phyloP scores from a whole-genome alignment of 768 basidiomycete genomes.

The Pisolithus orientalis region DNA sequence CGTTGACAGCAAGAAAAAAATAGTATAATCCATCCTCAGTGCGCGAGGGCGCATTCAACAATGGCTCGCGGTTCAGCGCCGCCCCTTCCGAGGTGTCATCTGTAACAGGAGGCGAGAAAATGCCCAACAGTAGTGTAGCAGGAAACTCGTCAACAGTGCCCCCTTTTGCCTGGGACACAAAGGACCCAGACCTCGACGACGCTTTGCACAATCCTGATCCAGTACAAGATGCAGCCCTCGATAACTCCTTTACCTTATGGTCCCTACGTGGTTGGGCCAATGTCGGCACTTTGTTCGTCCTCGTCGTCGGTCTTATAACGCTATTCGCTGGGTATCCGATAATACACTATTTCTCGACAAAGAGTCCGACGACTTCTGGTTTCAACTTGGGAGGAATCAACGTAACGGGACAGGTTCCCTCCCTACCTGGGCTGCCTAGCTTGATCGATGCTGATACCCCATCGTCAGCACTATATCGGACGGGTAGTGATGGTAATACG shows the following conservation, averaged over 20 bases:
- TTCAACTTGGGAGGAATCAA: conserved; percentile 88
- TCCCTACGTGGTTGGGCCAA: conserved; percentile 84
- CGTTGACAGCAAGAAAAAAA: neutral
- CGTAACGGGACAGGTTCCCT: conserved; percentile 79
- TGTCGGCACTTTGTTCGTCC: conserved; percentile 60
- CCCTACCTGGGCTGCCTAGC: conserved; percentile 55
- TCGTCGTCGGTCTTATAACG: conserved; percentile 61
- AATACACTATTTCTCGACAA: conserved; percentile 45
- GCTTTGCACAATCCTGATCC: conserved; percentile 85
- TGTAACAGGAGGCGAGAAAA: conserved; percentile 31
- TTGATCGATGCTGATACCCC: conserved; percentile 82
- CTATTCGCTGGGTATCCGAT: conserved; percentile 91
- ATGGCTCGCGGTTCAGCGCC: conserved; percentile 50
- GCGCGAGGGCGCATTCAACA: conserved; percentile 39
- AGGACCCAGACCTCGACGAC: conserved; percentile 86
- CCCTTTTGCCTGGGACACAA: conserved; percentile 68
- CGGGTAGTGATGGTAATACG: conserved; percentile 67
- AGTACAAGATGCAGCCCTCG: conserved; percentile 53
- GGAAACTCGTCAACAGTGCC: conserved; percentile 59
- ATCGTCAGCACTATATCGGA: conserved; percentile 42
- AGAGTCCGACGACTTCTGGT: conserved; percentile 32
- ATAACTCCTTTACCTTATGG: conserved; percentile 62
- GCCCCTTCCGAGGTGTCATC: conserved; percentile 42
- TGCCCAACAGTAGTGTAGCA: conserved; percentile 15
- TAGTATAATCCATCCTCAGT: conserved; percentile 52